Conservation (phyloP, 2,329 filamentous ascomycete species). For the Exophiala xenobiotica region DNA sequence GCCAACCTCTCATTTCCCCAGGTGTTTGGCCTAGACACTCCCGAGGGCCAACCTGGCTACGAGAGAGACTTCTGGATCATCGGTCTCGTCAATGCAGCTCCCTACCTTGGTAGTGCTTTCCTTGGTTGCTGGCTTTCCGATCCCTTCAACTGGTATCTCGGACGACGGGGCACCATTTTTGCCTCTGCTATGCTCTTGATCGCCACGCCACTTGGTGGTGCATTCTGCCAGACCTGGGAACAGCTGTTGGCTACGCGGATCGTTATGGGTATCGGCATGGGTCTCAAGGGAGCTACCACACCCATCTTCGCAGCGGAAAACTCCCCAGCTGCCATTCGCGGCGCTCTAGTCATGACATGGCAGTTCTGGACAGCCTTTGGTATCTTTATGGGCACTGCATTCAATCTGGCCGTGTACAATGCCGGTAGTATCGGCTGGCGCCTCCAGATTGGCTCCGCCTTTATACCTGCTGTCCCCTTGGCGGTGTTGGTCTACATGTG, state of each 20-base stretch:
- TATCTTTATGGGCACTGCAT: slow-evolving; percentile 53
- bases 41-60: slow-evolving; percentile 25
- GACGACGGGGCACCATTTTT: slow-evolving; percentile 34
- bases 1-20: slow-evolving; percentile 53
- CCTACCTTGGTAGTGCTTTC: slow-evolving; percentile 65
- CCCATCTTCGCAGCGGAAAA: slow-evolving; percentile 35
- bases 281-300: slow-evolving; percentile 33
- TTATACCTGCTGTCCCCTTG: slow-evolving; percentile 64
- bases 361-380: slow-evolving; percentile 29
- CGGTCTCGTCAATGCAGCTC: slow-evolving; percentile 45
- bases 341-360: slow-evolving; percentile 34
- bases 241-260: slow-evolving; percentile 33
- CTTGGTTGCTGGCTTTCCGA: slow-evolving; percentile 41
- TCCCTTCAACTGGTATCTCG: slow-evolving; percentile 34
- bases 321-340: slow-evolving; percentile 32
- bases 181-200: slow-evolving; percentile 35
- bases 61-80: slow-evolving; percentile 40
- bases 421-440: slow-evolving; percentile 61
- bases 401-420: slow-evolving; percentile 61
- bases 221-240: slow-evolving; percentile 33
- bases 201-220: slow-evolving; percentile 33
- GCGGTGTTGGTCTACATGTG: slow-evolving; percentile 55
- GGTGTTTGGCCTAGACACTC: slow-evolving; percentile 36
- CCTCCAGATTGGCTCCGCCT: slow-evolving; percentile 62
- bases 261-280: slow-evolving; percentile 36